A percentile compares a stretch with the other conserved stretches of the same genome.
Evolutionary conservation across 345 rosid species (phyloP).

Genomic region (Acer campestre): DNA sequence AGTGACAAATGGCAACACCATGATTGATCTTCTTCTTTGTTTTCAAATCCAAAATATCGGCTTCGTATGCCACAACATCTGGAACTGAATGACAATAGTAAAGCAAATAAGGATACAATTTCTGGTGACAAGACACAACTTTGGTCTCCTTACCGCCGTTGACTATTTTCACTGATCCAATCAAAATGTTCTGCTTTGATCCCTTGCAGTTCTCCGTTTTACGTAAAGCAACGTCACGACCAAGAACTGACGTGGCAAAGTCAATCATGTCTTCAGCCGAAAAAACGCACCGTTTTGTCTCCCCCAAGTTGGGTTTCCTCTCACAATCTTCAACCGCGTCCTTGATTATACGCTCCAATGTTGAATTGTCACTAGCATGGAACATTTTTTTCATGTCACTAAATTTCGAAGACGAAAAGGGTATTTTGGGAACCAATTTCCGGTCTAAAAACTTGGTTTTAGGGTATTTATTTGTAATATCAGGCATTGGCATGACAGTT

Average conservation of each 20-base stretch:
- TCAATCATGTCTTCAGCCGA: slow-evolving; percentile 20
- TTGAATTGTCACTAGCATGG: neutral
- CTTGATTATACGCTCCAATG: neutral
- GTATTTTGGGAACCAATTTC: neutral
- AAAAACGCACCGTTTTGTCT: neutral
- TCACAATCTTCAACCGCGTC: neutral
- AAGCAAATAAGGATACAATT: slow-evolving; percentile 7
- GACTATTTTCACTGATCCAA: neutral
- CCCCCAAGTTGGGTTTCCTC: neutral
- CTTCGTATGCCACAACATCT: slow-evolving; percentile 50
- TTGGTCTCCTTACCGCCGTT: neutral
- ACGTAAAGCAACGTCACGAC: neutral
- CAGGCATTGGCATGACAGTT: neutral
- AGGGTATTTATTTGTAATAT: neutral
- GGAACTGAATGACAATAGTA: slow-evolving; percentile 63
- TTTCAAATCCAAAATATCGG: slow-evolving; percentile 41
- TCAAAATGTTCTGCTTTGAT: neutral
- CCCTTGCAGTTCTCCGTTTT: neutral
- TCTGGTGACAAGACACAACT: slow-evolving; percentile 5
- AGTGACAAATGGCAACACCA: slow-evolving; percentile 53
- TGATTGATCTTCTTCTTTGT: slow-evolving; percentile 42
- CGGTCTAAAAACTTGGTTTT: neutral
- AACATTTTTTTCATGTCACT: neutral
- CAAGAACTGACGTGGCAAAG: neutral
- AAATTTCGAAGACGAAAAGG: neutral